Conservation (phyloP, 306 rosid genomes). For the Fragaria ananassa region DNA sequence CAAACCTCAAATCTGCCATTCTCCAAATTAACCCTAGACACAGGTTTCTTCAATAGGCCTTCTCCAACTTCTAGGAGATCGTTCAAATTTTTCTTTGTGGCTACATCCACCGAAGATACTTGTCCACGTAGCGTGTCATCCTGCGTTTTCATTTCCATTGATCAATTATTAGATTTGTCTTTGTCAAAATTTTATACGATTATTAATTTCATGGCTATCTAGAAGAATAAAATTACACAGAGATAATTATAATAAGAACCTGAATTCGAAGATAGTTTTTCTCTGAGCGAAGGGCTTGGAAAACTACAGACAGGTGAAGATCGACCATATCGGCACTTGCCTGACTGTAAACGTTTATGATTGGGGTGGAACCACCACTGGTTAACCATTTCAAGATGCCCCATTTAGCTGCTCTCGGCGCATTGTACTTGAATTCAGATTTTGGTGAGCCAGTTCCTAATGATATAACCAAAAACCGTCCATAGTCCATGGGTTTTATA, state of each 20-base stretch:
- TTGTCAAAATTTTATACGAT: background rate
- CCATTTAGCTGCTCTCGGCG: constrained; percentile 48
- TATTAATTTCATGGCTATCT: background rate
- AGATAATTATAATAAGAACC: background rate
- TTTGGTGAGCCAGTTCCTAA: constrained; percentile 59
- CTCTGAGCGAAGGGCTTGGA: constrained; percentile 43
- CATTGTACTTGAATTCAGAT: constrained; percentile 36
- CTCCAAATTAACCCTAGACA: constrained; percentile 50
- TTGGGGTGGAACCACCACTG: constrained; percentile 39
- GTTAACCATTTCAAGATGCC: constrained; percentile 53
- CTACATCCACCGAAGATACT: constrained; percentile 46
- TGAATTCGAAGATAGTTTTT: constrained; percentile 40
- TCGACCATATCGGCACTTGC: constrained; percentile 57
- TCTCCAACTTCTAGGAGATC: constrained; percentile 50
- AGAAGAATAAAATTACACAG: background rate
- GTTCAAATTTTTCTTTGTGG: constrained; percentile 48
- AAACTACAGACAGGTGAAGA: constrained; percentile 37
- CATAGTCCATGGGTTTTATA: constrained; percentile 31
- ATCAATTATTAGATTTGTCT: background rate
- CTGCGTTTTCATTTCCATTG: constrained; percentile 22
- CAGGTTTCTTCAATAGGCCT: constrained; percentile 42
- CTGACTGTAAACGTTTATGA: constrained; percentile 39
- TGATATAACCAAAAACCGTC: constrained; percentile 45
- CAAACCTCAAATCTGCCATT: constrained; percentile 33
- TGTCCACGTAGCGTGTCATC: constrained; percentile 48